Conservation (phyloP, 805 yeast genomes). For the Candida sphagnicola region DNA sequence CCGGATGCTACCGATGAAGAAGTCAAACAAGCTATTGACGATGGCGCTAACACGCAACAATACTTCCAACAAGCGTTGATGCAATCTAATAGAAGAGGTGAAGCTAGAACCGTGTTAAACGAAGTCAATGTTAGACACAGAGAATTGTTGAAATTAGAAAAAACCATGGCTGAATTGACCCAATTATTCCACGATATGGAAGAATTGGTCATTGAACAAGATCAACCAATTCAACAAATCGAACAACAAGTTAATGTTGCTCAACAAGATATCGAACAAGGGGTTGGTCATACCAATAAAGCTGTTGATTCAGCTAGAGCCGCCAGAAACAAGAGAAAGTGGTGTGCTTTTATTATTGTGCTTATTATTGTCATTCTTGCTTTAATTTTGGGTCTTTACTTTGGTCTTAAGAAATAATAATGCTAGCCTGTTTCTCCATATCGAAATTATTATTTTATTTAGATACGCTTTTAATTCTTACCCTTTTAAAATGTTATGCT, state of each 20-base stretch:
- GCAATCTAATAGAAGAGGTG: conserved; percentile 86
- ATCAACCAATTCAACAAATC: conserved; percentile 76
- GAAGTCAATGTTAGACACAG: conserved; percentile 96
- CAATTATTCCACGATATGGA: conserved; percentile 96
- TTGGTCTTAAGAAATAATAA: conserved; percentile 32
- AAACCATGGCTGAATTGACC: conserved; percentile 92
- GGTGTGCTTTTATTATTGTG: conserved; percentile 67
- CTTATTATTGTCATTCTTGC: conserved; percentile 61
- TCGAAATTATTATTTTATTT: too few relatives aligned
- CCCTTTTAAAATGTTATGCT: not conserved
- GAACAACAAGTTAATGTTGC: conserved; percentile 80
- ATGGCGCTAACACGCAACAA: conserved; percentile 73
- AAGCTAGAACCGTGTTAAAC: conserved; percentile 90
- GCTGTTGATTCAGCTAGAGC: conserved; percentile 86
- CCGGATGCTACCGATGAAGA: conserved; percentile 83
- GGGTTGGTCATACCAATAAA: conserved; percentile 88
- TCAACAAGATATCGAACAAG: conserved; percentile 87
- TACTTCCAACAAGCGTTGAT: conserved; percentile 90
- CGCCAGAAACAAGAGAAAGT: conserved; percentile 87
- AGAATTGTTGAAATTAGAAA: conserved; percentile 90
- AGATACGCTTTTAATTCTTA: not conserved
- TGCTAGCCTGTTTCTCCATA: too few relatives aligned
- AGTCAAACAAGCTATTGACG: conserved; percentile 80
- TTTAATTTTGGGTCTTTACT: conserved; percentile 63
- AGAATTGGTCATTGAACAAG: conserved; percentile 92